phyloP scores from a whole-genome alignment of 768 basidiomycete species.

The Podaxis pistillaris region DNA sequence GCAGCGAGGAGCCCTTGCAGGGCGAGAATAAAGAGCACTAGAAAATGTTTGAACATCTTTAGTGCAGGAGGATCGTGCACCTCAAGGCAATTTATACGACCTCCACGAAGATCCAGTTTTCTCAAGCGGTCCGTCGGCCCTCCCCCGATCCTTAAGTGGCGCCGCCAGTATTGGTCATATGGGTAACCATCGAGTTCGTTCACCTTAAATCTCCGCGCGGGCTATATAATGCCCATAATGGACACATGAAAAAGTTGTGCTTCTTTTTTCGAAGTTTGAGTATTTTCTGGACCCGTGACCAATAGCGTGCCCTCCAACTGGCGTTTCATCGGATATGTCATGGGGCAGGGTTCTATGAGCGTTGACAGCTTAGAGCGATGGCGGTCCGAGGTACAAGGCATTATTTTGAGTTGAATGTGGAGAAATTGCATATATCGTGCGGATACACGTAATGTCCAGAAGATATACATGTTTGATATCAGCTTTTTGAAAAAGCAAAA shows the following conservation, averaged over 20 bases:
- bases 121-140: slow-evolving; percentile 4
- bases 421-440: no score
- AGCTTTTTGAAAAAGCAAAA: no score
- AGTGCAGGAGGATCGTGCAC: background rate
- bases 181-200: background rate
- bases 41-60: slow-evolving; percentile 1
- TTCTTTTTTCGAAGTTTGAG: background rate
- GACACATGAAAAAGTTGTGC: background rate
- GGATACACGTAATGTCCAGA: no score
- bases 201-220: background rate
- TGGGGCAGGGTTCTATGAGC: background rate
- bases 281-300: background rate
- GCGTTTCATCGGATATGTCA: background rate
- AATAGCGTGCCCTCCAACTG: background rate
- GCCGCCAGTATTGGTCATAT: background rate
- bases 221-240: background rate
- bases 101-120: background rate
- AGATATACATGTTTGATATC: no score
- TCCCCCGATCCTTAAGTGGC: background rate
- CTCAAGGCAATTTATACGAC: background rate
- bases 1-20: slow-evolving; percentile 4
- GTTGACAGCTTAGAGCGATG: background rate
- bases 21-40: background rate
- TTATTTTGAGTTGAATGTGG: background rate
- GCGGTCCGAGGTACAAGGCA: background rate